Conservation (phyloP, 805 yeast species). For the Saccharomycopsis fibuligera region DNA sequence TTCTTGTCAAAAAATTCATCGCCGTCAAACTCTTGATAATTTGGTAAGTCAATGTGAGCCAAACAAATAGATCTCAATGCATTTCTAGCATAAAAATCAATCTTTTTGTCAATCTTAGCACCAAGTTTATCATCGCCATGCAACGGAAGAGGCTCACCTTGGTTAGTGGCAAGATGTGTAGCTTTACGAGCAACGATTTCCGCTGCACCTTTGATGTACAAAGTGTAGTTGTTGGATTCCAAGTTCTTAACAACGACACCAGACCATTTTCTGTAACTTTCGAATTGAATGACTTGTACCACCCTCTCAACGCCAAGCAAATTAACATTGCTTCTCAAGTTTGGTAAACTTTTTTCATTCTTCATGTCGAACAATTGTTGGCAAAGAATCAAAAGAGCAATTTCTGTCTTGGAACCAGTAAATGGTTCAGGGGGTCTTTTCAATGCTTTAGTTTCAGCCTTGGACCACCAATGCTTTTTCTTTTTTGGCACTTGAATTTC, state of each 20-base stretch:
- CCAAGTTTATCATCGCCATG: neutral
- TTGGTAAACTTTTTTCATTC: slow-evolving; percentile 39
- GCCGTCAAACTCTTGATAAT: slow-evolving; percentile 1
- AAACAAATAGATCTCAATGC: slow-evolving; percentile 88
- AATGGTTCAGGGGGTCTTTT: slow-evolving; percentile 45
- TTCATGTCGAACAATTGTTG: slow-evolving; percentile 45
- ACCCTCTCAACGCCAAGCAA: slow-evolving; percentile 34
- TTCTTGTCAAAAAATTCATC: neutral
- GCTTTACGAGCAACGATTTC: slow-evolving; percentile 50
- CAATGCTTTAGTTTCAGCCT: slow-evolving; percentile 2
- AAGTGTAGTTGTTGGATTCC: slow-evolving; percentile 36
- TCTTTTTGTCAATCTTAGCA: slow-evolving; percentile 33
- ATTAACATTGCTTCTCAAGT: slow-evolving; percentile 32
- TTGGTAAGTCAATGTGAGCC: slow-evolving; percentile 64
- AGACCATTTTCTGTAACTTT: slow-evolving; percentile 89
- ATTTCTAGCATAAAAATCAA: slow-evolving; percentile 58
- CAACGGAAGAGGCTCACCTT: slow-evolving; percentile 3
- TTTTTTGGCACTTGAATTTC: slow-evolving; percentile 19
- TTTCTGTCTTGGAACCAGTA: slow-evolving; percentile 92
- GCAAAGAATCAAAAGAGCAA: slow-evolving; percentile 74
- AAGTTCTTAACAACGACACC: slow-evolving; percentile 57
- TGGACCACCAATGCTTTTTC: slow-evolving; percentile 8
- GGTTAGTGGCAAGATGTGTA: neutral
- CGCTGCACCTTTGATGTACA: slow-evolving; percentile 89
- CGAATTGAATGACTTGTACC: slow-evolving; percentile 81